These are phyloP conservation scores for Coniochaeta sp. DNA, from an alignment of 2,329 filamentous ascomycete species.

Conservation along the genomic window DNA sequence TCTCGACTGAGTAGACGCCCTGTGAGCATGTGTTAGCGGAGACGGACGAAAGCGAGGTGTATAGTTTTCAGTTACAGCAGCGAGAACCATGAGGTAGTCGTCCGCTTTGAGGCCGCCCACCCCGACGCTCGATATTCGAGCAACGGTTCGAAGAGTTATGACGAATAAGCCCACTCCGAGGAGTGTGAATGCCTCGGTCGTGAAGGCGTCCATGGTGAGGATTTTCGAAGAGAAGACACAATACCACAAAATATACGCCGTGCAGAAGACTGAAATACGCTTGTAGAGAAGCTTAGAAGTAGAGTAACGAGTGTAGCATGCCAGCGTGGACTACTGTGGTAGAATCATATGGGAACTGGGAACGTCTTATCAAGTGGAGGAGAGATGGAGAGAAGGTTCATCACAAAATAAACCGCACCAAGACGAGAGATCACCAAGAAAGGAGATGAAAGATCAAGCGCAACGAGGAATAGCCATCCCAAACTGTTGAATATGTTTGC, in stretches of 20 bases:
- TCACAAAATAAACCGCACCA: not conserved
- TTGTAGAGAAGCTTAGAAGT: not conserved
- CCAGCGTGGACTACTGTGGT: not conserved
- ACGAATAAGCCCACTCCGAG: slow-evolving; percentile 40
- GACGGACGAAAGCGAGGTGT: slow-evolving; percentile 5
- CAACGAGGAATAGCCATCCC: not conserved
- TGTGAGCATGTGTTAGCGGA: slow-evolving; percentile 6
- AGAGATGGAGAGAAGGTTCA: not conserved
- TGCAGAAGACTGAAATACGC: not conserved
- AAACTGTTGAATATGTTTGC: not conserved
- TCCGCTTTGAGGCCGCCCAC: slow-evolving; percentile 44
- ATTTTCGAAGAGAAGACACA: not conserved
- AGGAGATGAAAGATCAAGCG: not conserved
- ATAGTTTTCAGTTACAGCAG: slow-evolving; percentile 31
- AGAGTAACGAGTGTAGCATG: not conserved
- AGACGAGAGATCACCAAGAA: not conserved
- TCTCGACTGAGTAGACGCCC: slow-evolving; percentile 16
- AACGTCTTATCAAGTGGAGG: not conserved
- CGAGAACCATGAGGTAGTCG: slow-evolving; percentile 52
- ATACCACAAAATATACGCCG: not conserved
- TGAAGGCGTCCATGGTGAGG: slow-evolving; percentile 20
- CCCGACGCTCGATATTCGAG: slow-evolving; percentile 40
- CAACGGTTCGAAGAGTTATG: slow-evolving; percentile 41
- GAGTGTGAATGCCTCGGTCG: slow-evolving; percentile 40
- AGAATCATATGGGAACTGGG: not conserved